Evolutionary conservation across 495 filamentous ascomycete species (phyloP).

Genomic region (Polyplosphaeria fusca): DNA sequence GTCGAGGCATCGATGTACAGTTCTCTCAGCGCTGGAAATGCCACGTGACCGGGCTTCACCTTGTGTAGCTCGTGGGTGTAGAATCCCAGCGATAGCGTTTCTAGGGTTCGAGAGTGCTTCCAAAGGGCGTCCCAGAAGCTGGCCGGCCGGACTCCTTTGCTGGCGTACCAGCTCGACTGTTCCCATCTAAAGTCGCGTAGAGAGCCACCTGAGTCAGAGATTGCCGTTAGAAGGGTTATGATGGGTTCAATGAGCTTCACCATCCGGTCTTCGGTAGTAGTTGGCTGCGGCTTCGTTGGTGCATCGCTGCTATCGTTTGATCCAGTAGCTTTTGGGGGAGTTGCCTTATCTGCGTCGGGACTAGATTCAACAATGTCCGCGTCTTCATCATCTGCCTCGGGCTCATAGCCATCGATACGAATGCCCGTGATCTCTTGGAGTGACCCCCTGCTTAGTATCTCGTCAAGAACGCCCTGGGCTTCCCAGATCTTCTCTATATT

Average conservation of each 20-base stretch:
- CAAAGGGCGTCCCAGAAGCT: conserved; percentile 22
- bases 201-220: not conserved
- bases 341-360: too few species aligned
- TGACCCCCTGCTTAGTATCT: too few species aligned
- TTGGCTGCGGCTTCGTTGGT: too few species aligned
- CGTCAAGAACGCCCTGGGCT: too few species aligned
- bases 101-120: conserved; percentile 8
- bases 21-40: conserved; percentile 2
- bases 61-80: conserved; percentile 16
- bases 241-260: not conserved
- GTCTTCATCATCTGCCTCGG: too few species aligned
- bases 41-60: not conserved
- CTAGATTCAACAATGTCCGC: too few species aligned
- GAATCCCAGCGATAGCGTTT: conserved; percentile 9
- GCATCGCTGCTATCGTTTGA: too few species aligned
- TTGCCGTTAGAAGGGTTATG: conserved; percentile 1
- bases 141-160: not conserved
- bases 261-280: not conserved
- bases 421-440: too few species aligned
- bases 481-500: too few species aligned
- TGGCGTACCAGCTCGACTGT: not conserved
- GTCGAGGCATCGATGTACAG: conserved; percentile 6
- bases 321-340: too few species aligned
- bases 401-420: too few species aligned
- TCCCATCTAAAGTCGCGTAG: conserved; percentile 8